Conservation (phyloP, 192 early-diverging fungal genomes). For the Coemansia guatemalensis region DNA sequence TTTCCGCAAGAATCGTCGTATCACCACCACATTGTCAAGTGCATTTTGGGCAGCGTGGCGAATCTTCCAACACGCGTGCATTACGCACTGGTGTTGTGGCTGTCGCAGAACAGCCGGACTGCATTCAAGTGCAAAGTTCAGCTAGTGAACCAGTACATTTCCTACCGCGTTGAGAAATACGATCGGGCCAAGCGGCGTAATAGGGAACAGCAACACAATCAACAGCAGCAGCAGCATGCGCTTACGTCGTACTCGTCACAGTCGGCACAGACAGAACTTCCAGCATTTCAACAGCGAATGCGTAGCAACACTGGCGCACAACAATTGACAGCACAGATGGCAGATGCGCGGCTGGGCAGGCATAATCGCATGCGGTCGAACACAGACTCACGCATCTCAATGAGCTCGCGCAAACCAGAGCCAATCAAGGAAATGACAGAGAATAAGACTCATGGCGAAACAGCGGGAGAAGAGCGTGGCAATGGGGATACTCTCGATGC, state of each 20-base stretch:
- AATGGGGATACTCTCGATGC: background rate
- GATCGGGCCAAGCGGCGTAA: slow-evolving; percentile 28
- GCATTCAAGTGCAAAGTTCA: slow-evolving; percentile 72
- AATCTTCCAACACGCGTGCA: slow-evolving; percentile 84
- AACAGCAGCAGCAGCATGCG: slow-evolving; percentile 8
- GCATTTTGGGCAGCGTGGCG: slow-evolving; percentile 77
- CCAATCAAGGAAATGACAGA: background rate
- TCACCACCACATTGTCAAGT: slow-evolving; percentile 83
- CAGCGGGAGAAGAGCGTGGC: background rate
- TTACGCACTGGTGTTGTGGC: slow-evolving; percentile 84
- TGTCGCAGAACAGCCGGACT: slow-evolving; percentile 60
- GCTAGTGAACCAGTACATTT: slow-evolving; percentile 84
- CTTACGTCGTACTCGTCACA: slow-evolving; percentile 40
- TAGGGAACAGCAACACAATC: background rate
- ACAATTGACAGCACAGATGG: background rate
- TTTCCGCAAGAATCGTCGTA: slow-evolving; percentile 75
- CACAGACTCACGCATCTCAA: slow-evolving; percentile 38
- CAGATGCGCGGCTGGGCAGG: background rate
- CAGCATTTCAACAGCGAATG: slow-evolving; percentile 37
- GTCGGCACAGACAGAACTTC: slow-evolving; percentile 37
- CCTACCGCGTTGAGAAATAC: slow-evolving; percentile 74
- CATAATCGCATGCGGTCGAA: slow-evolving; percentile 46
- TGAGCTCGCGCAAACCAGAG: slow-evolving; percentile 27
- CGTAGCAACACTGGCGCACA: slow-evolving; percentile 28
- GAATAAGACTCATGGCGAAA: background rate